phyloP scores from a whole-genome alignment of 2,329 filamentous ascomycete genomes.

The Paraconiothyrium sp. region DNA sequence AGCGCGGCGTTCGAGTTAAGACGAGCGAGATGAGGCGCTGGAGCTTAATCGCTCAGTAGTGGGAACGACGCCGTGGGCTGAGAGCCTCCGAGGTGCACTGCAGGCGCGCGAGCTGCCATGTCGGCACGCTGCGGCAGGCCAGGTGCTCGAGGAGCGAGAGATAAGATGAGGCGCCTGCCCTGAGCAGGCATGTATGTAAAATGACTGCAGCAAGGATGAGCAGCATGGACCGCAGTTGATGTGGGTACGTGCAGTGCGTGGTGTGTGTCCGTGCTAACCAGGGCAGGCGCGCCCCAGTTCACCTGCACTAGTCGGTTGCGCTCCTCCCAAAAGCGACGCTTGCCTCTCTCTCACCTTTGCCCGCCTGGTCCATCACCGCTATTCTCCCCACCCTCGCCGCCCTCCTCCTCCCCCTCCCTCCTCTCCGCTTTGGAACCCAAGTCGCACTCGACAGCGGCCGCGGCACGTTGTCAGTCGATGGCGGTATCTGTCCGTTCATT shows the following conservation, averaged over 20 bases:
- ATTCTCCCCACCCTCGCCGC: constrained; percentile 26
- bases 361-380: constrained; percentile 32
- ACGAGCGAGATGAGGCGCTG: too few relatives aligned
- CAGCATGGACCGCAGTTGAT: constrained; percentile 7
- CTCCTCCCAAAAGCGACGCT: constrained; percentile 26
- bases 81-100: too few relatives aligned
- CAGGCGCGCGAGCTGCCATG: not conserved
- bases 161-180: constrained; percentile 6
- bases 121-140: not conserved
- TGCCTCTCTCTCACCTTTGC: constrained; percentile 32
- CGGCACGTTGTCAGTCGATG: constrained; percentile 37
- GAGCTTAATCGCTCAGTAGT: too few relatives aligned
- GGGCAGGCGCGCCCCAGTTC: constrained; percentile 10
- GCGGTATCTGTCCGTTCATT: constrained; percentile 51
- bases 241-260: constrained; percentile 1
- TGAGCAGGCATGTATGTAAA: not conserved
- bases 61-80: too few relatives aligned
- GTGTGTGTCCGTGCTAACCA: not conserved
- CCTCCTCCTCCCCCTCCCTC: constrained; percentile 19
- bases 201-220: not conserved
- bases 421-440: constrained; percentile 40
- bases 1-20: not conserved
- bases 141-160: not conserved
- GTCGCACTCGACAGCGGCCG: constrained; percentile 41
- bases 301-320: constrained; percentile 25